These are phyloP conservation scores for Fagopyrum tataricum DNA, from an alignment of 148 eudicot species.

Conservation along the genomic window DNA sequence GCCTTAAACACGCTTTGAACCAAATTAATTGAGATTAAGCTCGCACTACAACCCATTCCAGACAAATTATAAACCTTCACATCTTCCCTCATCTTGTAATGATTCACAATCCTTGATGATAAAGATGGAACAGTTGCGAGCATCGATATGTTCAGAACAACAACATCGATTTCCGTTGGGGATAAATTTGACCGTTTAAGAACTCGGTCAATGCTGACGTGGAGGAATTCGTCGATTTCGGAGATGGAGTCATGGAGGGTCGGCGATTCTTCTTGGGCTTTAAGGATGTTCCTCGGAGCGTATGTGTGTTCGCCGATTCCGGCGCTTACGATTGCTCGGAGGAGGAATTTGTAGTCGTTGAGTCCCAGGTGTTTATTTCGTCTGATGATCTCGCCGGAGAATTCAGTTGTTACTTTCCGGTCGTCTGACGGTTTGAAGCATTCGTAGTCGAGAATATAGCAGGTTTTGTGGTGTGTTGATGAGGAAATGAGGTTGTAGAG, in stretches of 20 bases:
- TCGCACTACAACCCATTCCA: slow-evolving; percentile 93
- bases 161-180: slow-evolving; percentile 54
- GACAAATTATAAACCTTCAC: slow-evolving; percentile 54
- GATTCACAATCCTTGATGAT: slow-evolving; percentile 50
- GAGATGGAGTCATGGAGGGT: slow-evolving; percentile 25
- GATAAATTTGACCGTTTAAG: slow-evolving; percentile 31
- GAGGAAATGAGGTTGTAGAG: slow-evolving; percentile 18
- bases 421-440: slow-evolving; percentile 53
- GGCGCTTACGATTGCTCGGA: slow-evolving; percentile 57
- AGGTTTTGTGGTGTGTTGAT: slow-evolving; percentile 37
- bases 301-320: slow-evolving; percentile 79
- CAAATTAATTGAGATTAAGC: slow-evolving; percentile 41
- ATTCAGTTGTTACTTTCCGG: slow-evolving; percentile 41
- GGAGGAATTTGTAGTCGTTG: slow-evolving; percentile 64
- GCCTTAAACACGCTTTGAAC: slow-evolving; percentile 26
- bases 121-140: slow-evolving; percentile 47
- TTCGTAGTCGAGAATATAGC: slow-evolving; percentile 62
- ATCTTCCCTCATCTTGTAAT: slow-evolving; percentile 66
- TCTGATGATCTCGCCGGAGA: slow-evolving; percentile 43
- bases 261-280: slow-evolving; percentile 46
- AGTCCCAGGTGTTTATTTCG: slow-evolving; percentile 54
- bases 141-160: slow-evolving; percentile 73
- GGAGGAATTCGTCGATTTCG: slow-evolving; percentile 75
- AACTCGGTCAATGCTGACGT: slow-evolving; percentile 37
- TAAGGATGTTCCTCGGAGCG: slow-evolving; percentile 50